Evolutionary conservation across 148 eudicot species (phyloP).

Genomic region (Rhododendron kiyosumense): DNA sequence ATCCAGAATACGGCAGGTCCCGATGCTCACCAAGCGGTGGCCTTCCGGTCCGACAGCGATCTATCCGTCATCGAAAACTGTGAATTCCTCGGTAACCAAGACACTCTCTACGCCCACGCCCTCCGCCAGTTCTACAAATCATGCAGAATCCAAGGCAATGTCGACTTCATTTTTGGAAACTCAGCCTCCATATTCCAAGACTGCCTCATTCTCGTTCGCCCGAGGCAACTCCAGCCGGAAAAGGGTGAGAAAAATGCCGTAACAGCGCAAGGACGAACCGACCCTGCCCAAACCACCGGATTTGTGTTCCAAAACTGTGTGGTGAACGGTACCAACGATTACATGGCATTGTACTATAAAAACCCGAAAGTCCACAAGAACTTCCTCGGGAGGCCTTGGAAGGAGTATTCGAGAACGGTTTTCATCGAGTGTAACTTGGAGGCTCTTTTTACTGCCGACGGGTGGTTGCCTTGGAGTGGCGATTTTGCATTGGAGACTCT

Average conservation of each 20-base stretch:
- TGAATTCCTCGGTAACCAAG: slow-evolving; percentile 86
- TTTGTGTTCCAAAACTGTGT: slow-evolving; percentile 56
- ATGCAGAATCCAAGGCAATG: slow-evolving; percentile 69
- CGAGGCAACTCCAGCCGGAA: slow-evolving; percentile 57
- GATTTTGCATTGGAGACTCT: slow-evolving; percentile 58
- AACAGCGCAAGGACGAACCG: slow-evolving; percentile 79
- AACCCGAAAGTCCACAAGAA: slow-evolving; percentile 66
- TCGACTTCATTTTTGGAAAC: slow-evolving; percentile 84
- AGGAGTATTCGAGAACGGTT: slow-evolving; percentile 74
- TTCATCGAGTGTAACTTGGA: slow-evolving; percentile 46
- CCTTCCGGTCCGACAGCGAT: slow-evolving; percentile 85
- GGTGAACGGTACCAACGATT: slow-evolving; percentile 63
- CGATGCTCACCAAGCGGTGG: slow-evolving; percentile 76
- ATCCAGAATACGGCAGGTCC: slow-evolving; percentile 85
- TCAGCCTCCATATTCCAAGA: slow-evolving; percentile 72
- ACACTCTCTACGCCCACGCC: slow-evolving; percentile 81
- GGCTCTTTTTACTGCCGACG: slow-evolving; percentile 35
- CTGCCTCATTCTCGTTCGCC: slow-evolving; percentile 61
- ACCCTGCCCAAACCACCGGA: slow-evolving; percentile 74
- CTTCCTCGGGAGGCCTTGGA: slow-evolving; percentile 87
- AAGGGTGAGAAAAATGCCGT: slow-evolving; percentile 76
- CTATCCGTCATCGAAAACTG: slow-evolving; percentile 64
- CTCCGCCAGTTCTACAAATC: slow-evolving; percentile 76
- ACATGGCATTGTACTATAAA: slow-evolving; percentile 46
- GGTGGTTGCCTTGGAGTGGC: slow-evolving; percentile 75